A percentile compares a stretch with the other conserved stretches of the same genome.
Conservation (phyloP, 1,284 basidiomycete species). For the Rhodotorula sp. region DNA sequence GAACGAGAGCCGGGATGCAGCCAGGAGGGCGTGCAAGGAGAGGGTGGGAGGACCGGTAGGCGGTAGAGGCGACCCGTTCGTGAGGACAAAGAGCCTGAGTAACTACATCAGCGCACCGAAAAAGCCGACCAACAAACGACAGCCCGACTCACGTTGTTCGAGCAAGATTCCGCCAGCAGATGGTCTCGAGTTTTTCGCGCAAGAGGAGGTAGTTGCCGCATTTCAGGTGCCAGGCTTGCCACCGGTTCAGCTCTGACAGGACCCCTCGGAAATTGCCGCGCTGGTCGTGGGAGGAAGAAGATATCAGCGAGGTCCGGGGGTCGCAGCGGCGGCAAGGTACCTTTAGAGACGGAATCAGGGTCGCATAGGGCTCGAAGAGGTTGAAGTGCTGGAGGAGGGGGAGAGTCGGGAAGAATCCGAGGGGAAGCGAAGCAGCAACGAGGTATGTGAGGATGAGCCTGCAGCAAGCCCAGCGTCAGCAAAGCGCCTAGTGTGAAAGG, state of each 20-base stretch:
- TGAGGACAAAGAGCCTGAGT: slow-evolving; percentile 30
- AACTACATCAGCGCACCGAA: too few relatives aligned
- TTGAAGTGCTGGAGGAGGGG: slow-evolving; percentile 45
- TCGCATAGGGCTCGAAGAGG: slow-evolving; percentile 42
- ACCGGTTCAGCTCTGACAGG: slow-evolving; percentile 44
- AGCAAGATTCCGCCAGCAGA: slow-evolving; percentile 52
- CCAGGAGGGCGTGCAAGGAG: slow-evolving; percentile 43
- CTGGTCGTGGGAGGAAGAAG: background rate
- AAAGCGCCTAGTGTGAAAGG: too few relatives aligned
- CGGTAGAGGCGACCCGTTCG: slow-evolving; percentile 31
- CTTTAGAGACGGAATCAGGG: slow-evolving; percentile 37
- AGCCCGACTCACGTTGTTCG: slow-evolving; percentile 47
- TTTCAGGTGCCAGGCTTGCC: slow-evolving; percentile 47
- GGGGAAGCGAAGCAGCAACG: slow-evolving; percentile 48
- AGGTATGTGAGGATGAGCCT: slow-evolving; percentile 50
- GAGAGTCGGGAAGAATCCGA: slow-evolving; percentile 48
- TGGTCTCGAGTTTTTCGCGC: slow-evolving; percentile 50
- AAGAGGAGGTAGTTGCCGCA: slow-evolving; percentile 50
- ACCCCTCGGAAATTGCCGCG: slow-evolving; percentile 45
- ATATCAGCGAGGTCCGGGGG: too few relatives aligned
- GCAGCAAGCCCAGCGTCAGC: background rate
- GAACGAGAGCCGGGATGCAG: slow-evolving; percentile 48
- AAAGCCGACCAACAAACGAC: background rate
- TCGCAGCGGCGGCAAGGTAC: background rate
- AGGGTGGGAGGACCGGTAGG: slow-evolving; percentile 47